Evolutionary conservation across 148 eudicot genomes (phyloP), one percentile per base, ranked within the genome.

Genomic region (Pharnaceum exiguum): DNA sequence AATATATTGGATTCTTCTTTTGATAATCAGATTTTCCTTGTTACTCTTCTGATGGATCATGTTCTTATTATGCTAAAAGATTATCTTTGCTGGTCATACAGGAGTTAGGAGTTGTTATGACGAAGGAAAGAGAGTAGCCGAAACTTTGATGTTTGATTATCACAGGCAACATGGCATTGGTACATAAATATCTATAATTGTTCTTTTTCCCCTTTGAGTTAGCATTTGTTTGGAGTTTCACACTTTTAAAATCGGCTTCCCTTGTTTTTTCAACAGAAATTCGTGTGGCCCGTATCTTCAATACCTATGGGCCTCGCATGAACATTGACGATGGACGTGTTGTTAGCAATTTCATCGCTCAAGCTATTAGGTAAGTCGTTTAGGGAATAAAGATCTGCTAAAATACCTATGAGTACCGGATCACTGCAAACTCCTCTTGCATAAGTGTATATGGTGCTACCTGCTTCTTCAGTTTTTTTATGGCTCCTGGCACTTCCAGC

Each of bases 221-320:
- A 19, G 11, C n/a, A 6, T 37, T 24, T 12, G 28, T 47, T 16
- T 22, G 47, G 7, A 45, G 37, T 31, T 3, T 33, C 37, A 26
- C 1, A 16, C 36, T 42, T 28, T 30, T 33, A 46, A 45, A 16
- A 15, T 60, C 9, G 27, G 28, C 46, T 55, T 31, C 19, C 16
- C 22, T 31, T 33, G 25, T 3, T 55, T 29, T 7, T 71, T 66
- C 25, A 37, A 36, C 89, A 94, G 99, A 89, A 76, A 90, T 90
- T 36, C 82, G 96, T 52, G 89, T 94, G 55, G 99, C 99, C 42
- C 76, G 99, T 60, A 94, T 94, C 63, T 94, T 94, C 72, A 94
- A 94, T 68, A 94, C 99, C 6, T 94, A 94, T 80, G 99, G 99
- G 18, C 99, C 99, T 36, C 95, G 99, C 27, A 94, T 94, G 99